Evolutionary conservation across 345 rosid species (phyloP).

Genomic region (Murraya koenigii): DNA sequence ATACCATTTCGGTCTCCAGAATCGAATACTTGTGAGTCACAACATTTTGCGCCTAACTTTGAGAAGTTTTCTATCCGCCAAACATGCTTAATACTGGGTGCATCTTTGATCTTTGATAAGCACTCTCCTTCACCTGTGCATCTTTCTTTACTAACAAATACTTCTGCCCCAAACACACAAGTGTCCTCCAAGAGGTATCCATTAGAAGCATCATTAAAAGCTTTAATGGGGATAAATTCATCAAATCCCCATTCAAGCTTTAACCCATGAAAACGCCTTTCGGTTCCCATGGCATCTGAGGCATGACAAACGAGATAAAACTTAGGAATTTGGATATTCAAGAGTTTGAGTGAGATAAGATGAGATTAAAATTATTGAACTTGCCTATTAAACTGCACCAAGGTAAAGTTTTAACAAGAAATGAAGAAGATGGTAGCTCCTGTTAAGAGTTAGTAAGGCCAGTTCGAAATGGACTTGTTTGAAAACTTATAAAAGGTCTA

Average conservation of each 20-base stretch:
- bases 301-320: slow-evolving; percentile 1
- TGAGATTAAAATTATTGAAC: too few relatives aligned
- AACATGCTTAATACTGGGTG: slow-evolving; percentile 3
- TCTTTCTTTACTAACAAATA: slow-evolving; percentile 36
- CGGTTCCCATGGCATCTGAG: slow-evolving; percentile 29
- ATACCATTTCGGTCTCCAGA: slow-evolving; percentile 41
- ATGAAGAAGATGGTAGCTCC: too few relatives aligned
- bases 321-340: not conserved
- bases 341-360: too few relatives aligned
- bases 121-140: slow-evolving; percentile 36
- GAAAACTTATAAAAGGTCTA: too few relatives aligned
- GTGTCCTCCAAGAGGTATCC: slow-evolving; percentile 41
- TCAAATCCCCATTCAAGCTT: slow-evolving; percentile 46
- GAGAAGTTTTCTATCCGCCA: slow-evolving; percentile 45
- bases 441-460: too few relatives aligned
- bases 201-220: slow-evolving; percentile 25
- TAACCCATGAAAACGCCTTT: slow-evolving; percentile 33
- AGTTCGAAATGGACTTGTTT: too few relatives aligned
- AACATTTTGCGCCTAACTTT: not conserved
- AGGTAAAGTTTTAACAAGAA: too few relatives aligned
- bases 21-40: slow-evolving; percentile 22
- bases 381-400: too few relatives aligned
- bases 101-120: slow-evolving; percentile 30
- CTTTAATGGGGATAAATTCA: slow-evolving; percentile 21
- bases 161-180: slow-evolving; percentile 46